These are phyloP conservation scores for Pichia cephalocereana DNA, from an alignment of 805 yeast genomes.

Conservation along the genomic window DNA sequence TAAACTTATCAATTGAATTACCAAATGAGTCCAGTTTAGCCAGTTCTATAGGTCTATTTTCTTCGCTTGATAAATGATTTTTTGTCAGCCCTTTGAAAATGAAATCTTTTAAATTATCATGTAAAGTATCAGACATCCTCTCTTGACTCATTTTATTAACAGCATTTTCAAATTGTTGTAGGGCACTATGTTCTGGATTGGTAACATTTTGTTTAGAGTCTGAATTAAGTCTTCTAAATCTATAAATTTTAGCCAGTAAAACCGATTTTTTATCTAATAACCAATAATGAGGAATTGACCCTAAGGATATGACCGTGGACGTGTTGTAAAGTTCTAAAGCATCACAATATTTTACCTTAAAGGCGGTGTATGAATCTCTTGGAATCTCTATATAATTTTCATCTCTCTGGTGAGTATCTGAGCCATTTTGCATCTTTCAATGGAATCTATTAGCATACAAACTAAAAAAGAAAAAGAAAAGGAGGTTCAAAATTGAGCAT, in stretches of 20 bases:
- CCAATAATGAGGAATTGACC: constrained; percentile 55
- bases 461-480: too few relatives aligned
- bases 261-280: constrained; percentile 22
- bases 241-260: constrained; percentile 6
- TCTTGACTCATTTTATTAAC: background rate
- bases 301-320: constrained; percentile 43
- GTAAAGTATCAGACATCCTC: background rate
- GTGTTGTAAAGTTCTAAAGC: constrained; percentile 38
- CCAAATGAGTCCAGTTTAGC: background rate
- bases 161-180: constrained; percentile 4
- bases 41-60: too few relatives aligned
- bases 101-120: background rate
- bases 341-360: constrained; percentile 44
- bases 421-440: too few relatives aligned
- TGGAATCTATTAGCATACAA: too few relatives aligned
- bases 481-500: too few relatives aligned
- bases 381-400: constrained; percentile 29
- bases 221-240: background rate
- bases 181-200: background rate
- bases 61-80: background rate
- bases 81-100: background rate
- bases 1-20: background rate
- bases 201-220: background rate
- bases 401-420: too few relatives aligned
- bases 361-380: constrained; percentile 49